A percentile compares a stretch with the other conserved stretches of the same genome.
Conservation (phyloP, 2,329 filamentous ascomycete genomes). For the Fusarium nelsonii region DNA sequence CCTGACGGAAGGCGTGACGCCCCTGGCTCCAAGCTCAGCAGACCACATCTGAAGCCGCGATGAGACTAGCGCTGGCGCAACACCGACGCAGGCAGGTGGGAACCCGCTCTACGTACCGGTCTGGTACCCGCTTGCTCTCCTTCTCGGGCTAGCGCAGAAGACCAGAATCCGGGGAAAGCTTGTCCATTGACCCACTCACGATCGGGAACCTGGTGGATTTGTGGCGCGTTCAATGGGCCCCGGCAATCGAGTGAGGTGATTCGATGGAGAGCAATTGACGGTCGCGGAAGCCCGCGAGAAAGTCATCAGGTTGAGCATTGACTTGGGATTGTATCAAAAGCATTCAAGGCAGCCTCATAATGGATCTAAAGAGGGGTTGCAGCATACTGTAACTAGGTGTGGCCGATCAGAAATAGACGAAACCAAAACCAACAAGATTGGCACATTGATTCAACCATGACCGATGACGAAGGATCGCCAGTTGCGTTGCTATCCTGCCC, state of each 20-base stretch:
- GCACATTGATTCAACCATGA: slow-evolving; percentile 24
- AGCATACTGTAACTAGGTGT: slow-evolving; percentile 13
- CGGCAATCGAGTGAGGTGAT: slow-evolving; percentile 41
- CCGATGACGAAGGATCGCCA: slow-evolving; percentile 48
- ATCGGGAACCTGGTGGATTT: slow-evolving; percentile 41
- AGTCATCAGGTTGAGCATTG: slow-evolving; percentile 8
- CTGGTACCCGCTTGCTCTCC: slow-evolving; percentile 43
- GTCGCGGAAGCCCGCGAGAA: slow-evolving; percentile 27
- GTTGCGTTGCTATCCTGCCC: slow-evolving; percentile 27
- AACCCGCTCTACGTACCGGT: slow-evolving; percentile 39
- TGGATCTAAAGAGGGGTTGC: slow-evolving; percentile 19
- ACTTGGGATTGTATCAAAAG: not conserved
- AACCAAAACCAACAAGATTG: slow-evolving; percentile 26
- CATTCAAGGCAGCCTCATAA: too few species aligned
- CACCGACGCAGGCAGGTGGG: slow-evolving; percentile 6
- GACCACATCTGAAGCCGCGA: slow-evolving; percentile 43
- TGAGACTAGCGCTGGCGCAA: slow-evolving; percentile 40
- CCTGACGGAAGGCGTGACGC: slow-evolving; percentile 49
- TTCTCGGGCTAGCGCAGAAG: slow-evolving; percentile 35
- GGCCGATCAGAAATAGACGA: slow-evolving; percentile 23
- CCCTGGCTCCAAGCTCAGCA: slow-evolving; percentile 47
- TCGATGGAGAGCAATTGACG: slow-evolving; percentile 18
- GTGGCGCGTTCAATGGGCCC: slow-evolving; percentile 38
- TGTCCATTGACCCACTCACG: slow-evolving; percentile 47
- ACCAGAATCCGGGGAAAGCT: slow-evolving; percentile 54